These are phyloP conservation scores for Penicilliopsis zonata DNA, from an alignment of 495 filamentous ascomycete genomes.

Conservation along the genomic window DNA sequence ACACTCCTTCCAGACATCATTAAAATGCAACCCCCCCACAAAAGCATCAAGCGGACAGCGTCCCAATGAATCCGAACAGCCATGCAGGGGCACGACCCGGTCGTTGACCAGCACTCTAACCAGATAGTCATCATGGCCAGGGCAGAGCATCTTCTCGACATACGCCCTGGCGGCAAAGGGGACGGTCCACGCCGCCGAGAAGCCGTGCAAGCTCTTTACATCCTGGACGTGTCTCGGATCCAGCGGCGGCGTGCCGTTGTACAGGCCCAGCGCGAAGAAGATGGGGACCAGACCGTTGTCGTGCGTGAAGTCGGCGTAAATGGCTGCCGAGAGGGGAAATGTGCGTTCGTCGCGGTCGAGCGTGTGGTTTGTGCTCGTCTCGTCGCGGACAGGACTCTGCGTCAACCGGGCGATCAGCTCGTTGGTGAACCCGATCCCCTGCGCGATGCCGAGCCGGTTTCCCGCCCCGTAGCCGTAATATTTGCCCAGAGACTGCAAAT, in stretches of 20 bases:
- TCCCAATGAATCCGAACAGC: slow-evolving; percentile 55
- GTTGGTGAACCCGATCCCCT: slow-evolving; percentile 75
- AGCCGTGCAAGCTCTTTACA: slow-evolving; percentile 38
- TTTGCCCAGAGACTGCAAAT: slow-evolving; percentile 62
- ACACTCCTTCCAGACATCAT: slow-evolving; percentile 57
- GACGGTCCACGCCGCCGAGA: slow-evolving; percentile 60
- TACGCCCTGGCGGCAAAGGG: slow-evolving; percentile 69
- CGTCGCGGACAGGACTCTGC: slow-evolving; percentile 47
- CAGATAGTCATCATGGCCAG: slow-evolving; percentile 36
- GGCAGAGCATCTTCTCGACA: slow-evolving; percentile 74
- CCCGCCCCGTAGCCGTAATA: slow-evolving; percentile 72
- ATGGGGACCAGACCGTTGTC: slow-evolving; percentile 73
- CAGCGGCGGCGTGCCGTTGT: slow-evolving; percentile 43
- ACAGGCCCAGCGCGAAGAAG: slow-evolving; percentile 62
- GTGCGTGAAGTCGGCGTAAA: slow-evolving; percentile 83
- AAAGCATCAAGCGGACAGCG: slow-evolving; percentile 54
- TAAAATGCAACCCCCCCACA: slow-evolving; percentile 60
- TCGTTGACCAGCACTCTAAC: slow-evolving; percentile 76
- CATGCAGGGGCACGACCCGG: slow-evolving; percentile 56
- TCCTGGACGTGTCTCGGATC: slow-evolving; percentile 34
- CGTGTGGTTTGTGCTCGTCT: slow-evolving; percentile 61
- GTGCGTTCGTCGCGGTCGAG: slow-evolving; percentile 47
- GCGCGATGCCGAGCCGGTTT: slow-evolving; percentile 63
- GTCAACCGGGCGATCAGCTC: slow-evolving; percentile 77
- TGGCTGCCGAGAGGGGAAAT: slow-evolving; percentile 51